Evolutionary conservation across 495 filamentous ascomycete genomes (phyloP).

Genomic region (Xylaria telfairii): DNA sequence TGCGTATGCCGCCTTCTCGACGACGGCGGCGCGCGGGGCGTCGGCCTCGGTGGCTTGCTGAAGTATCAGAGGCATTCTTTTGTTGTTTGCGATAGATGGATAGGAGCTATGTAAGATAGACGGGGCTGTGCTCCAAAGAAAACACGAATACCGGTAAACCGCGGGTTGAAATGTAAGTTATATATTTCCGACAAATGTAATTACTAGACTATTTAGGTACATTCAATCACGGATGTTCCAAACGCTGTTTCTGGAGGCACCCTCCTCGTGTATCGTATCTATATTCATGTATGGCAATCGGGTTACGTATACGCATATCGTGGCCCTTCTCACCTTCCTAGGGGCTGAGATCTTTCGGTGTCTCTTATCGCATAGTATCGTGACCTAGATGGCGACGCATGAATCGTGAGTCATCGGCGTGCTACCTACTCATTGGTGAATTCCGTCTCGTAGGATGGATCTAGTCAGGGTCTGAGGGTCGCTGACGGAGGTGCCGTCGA

Average conservation of each 20-base stretch:
- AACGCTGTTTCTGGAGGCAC: neutral
- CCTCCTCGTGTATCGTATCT: neutral
- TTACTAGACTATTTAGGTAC: neutral
- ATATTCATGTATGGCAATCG: neutral
- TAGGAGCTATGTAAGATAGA: neutral
- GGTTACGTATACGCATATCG: neutral
- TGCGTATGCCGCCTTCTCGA: constrained; percentile 42
- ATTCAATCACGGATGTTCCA: neutral
- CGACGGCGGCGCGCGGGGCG: constrained; percentile 35
- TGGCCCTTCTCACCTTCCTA: neutral
- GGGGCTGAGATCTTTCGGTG: neutral
- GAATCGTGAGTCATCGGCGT: constrained; percentile 9
- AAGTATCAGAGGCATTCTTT: constrained; percentile 41
- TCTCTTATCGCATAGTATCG: neutral
- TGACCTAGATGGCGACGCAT: neutral
- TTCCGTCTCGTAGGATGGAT: constrained; percentile 4
- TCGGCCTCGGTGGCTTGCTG: constrained; percentile 39
- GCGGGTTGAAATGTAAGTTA: neutral
- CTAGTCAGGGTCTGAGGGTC: neutral
- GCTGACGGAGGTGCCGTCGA: neutral
- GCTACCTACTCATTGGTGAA: constrained; percentile 3
- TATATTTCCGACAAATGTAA: neutral
- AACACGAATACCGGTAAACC: neutral
- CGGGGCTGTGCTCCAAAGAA: neutral
- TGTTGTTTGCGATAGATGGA: neutral